Base-by-base conservation (phyloP, 2,329 filamentous ascomycete genomes). In the Dothistroma septosporum region DNA sequence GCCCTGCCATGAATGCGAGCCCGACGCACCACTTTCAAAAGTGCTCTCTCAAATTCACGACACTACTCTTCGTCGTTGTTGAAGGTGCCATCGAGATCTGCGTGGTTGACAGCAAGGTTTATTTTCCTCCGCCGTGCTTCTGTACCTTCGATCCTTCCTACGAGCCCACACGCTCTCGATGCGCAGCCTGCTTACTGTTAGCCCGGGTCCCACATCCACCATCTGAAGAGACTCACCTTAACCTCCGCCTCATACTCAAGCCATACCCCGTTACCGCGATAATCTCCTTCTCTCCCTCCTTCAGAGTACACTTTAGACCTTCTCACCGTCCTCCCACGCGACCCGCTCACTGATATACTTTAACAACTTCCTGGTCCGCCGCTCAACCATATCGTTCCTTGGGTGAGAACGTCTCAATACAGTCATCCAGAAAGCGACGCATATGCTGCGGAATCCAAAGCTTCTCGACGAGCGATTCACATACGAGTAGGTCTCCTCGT, bases 361-460 rank as follows among this genome's bases (percentile, higher is more conserved):
- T 72, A 0, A 91, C 82, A 31, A 71, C 80, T 58, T 81, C 75
- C 58, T 66, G 74, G 3, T 77, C 80, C 0, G 85, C 85, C 33
- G 88, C 66, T 49, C 80, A 76, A 0, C 88, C 87, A 9, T 95
- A 75, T 60, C 85, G 80, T 71, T 91, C 87, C 73, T 91, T 92
- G 9, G 85, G 85, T 70, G 85, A 82, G 54, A 78, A 69, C 2
- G 80, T 75, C 53, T 87, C 80, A 2, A 93, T 80, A 0, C 75
- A 69, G 0, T 79, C 76, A 0, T 71, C 67, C 10, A 95, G 67
- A 11, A 92, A 77, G 2, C 86, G 80, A 0, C 83, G 76, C 60
- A 96, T 74, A 64, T 85, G 85, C 0, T 76, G 72, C 44, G 92
- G 65, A 4, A 97, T 78, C 0, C 91, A 91, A 3, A 91, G 76